These are phyloP conservation scores for Amborella trichopoda DNA, from an alignment of 164 flowering plant genomes.

Conservation along the genomic window DNA sequence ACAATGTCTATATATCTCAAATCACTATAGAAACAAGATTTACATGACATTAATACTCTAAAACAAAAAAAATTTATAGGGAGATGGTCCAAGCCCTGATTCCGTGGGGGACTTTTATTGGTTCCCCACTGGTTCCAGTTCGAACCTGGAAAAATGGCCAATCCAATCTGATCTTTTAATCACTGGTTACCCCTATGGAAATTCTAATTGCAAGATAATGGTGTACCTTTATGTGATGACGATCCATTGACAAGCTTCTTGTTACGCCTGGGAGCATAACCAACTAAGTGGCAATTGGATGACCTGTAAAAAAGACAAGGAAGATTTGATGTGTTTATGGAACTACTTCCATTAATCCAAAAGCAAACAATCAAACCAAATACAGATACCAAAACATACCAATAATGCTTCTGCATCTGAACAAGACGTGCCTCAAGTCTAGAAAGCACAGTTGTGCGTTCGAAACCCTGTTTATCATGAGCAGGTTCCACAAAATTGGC, in stretches of 20 bases:
- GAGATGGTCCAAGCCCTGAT: no score
- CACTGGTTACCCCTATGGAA: no score
- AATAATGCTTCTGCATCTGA: conserved; percentile 71
- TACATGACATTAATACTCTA: no score
- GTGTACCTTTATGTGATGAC: conserved; percentile 22
- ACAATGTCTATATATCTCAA: no score
- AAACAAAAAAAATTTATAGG: no score
- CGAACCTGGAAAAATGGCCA: no score
- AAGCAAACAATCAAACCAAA: not conserved
- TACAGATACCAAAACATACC: conserved; percentile 29
- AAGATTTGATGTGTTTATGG: not conserved
- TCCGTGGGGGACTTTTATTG: no score
- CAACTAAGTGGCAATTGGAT: conserved; percentile 50
- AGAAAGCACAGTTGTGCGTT: conserved; percentile 80
- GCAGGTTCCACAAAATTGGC: conserved; percentile 99
- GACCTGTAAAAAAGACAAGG: conserved; percentile 26
- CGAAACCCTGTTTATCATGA: conserved; percentile 98
- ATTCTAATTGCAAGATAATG: not conserved
- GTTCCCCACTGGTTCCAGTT: no score
- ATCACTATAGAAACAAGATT: no score
- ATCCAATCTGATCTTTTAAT: no score
- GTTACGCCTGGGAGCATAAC: conserved; percentile 53
- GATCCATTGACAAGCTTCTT: conserved; percentile 16
- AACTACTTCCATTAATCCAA: not conserved
- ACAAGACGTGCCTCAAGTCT: conserved; percentile 60